Conservation (phyloP, 768 basidiomycete species). For the Stropharia rugosoannulata region DNA sequence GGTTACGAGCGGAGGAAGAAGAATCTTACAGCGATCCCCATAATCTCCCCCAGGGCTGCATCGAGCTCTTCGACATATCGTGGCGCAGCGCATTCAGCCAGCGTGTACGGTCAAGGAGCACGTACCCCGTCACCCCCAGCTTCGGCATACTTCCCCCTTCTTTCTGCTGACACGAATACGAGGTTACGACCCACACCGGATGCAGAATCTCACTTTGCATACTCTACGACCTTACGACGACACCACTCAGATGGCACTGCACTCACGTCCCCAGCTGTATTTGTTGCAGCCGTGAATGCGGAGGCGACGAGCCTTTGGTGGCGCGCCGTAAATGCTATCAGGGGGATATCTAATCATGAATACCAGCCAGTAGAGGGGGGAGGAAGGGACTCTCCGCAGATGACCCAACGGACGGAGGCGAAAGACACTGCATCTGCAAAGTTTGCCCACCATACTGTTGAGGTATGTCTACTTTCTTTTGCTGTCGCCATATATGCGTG, state of each 20-base stretch:
- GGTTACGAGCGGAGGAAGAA: conserved; percentile 47
- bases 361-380: conserved; percentile 36
- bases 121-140: conserved; percentile 70
- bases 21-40: conserved; percentile 28
- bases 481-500: too few relatives aligned
- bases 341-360: conserved; percentile 33
- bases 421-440: conserved; percentile 63
- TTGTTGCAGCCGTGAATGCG: conserved; percentile 47
- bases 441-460: conserved; percentile 64
- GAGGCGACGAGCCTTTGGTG: conserved; percentile 55
- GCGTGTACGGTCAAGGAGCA: conserved; percentile 18
- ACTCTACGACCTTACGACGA: conserved; percentile 76
- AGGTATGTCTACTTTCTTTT: conserved; percentile 42
- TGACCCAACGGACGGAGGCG: conserved; percentile 28
- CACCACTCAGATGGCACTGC: conserved; percentile 53
- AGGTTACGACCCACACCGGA: conserved; percentile 60
- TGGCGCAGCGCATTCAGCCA: conserved; percentile 22
- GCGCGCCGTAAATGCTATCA: conserved; percentile 36
- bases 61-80: conserved; percentile 37
- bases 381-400: conserved; percentile 34
- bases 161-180: conserved; percentile 44
- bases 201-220: conserved; percentile 76
- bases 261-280: conserved; percentile 43
- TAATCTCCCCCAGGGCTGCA: conserved; percentile 30
- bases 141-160: conserved; percentile 73